phyloP scores from a whole-genome alignment of 2,329 filamentous ascomycete genomes.

The Fusarium hostae region DNA sequence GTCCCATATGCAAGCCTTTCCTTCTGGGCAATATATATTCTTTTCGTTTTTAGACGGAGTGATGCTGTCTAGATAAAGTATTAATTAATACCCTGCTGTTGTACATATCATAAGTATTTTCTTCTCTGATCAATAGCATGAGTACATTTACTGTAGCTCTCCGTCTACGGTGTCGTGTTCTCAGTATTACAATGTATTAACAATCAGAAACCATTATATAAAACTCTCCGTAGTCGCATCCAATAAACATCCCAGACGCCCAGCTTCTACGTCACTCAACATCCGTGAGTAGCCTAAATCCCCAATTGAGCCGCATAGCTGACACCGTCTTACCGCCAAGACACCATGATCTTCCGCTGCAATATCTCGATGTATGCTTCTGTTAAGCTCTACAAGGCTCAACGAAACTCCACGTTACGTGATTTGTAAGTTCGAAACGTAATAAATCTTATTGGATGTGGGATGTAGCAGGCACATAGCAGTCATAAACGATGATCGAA shows the following conservation, averaged over 20 bases:
- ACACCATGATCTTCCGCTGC: background rate
- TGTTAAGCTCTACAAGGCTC: fast-evolving
- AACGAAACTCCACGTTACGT: background rate
- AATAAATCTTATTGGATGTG: too few relatives aligned
- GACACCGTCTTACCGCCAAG: background rate
- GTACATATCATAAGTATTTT: too few relatives aligned
- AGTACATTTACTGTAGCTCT: too few relatives aligned
- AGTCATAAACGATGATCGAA: background rate
- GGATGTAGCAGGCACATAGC: fast-evolving
- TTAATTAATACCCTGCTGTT: background rate
- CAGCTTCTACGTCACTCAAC: background rate
- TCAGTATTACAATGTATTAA: background rate
- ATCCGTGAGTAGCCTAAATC: too few relatives aligned
- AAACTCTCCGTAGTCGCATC: background rate
- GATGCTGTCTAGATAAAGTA: background rate
- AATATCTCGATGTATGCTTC: background rate
- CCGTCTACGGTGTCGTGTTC: too few relatives aligned
- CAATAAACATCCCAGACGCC: background rate
- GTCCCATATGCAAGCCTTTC: fast-evolving
- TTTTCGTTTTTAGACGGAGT: background rate
- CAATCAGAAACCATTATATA: background rate
- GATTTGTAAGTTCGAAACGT: background rate
- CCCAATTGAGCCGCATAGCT: background rate
- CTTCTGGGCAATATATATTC: fast-evolving
- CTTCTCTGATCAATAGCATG: too few relatives aligned